phyloP scores from a whole-genome alignment of 257 asterid species.

The Paraleonurus japonicus region DNA sequence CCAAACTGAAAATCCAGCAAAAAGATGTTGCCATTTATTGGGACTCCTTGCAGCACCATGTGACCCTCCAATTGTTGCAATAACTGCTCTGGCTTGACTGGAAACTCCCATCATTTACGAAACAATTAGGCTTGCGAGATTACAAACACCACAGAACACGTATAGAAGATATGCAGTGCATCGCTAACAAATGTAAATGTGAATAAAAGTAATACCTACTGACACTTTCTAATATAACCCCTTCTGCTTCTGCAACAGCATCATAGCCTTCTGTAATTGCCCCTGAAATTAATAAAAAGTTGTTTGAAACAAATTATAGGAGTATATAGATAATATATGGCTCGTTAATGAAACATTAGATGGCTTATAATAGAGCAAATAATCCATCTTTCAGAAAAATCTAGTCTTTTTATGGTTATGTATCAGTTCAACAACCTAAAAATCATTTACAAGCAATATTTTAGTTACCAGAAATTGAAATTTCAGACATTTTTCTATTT shows the following conservation, averaged over 20 bases:
- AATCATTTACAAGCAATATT: background rate
- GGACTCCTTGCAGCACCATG: slow-evolving; percentile 69
- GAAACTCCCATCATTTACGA: slow-evolving; percentile 23
- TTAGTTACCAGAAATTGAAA: background rate
- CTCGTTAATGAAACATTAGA: background rate
- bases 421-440: background rate
- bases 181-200: slow-evolving; percentile 10
- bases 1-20: slow-evolving; percentile 88
- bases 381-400: background rate
- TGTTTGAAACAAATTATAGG: background rate
- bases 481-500: background rate
- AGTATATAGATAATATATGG: background rate
- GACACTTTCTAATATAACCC: slow-evolving; percentile 67
- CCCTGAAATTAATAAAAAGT: slow-evolving; percentile 46
- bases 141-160: slow-evolving; percentile 9
- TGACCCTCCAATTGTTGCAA: slow-evolving; percentile 81
- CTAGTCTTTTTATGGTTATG: background rate
- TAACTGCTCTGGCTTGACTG: slow-evolving; percentile 91
- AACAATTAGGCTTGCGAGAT: slow-evolving; percentile 16
- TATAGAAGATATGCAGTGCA: background rate
- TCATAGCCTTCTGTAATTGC: slow-evolving; percentile 56
- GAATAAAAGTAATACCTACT: slow-evolving; percentile 59
- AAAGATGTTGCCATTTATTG: slow-evolving; percentile 77
- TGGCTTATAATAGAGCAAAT: slow-evolving; percentile 1
- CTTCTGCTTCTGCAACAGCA: slow-evolving; percentile 71